These are phyloP conservation scores for Neurospora africana DNA, from an alignment of 495 filamentous ascomycete genomes.

Conservation along the genomic window DNA sequence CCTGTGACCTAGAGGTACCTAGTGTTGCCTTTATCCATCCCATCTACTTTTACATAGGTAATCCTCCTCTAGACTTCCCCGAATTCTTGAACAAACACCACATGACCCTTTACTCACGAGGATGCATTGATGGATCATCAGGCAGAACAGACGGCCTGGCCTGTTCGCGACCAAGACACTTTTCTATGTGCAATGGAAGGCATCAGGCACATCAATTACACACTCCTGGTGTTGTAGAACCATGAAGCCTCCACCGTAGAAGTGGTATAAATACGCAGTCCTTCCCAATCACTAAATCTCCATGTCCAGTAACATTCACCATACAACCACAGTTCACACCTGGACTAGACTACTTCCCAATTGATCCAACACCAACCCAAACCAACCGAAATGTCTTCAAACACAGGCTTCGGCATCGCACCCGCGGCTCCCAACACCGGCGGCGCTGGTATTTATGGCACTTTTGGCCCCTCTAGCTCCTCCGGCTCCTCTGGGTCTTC, in stretches of 20 bases:
- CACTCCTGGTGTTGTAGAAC: not conserved
- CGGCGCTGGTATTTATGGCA: not conserved
- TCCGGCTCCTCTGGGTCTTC: not conserved
- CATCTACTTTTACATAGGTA: not conserved
- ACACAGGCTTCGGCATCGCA: not conserved
- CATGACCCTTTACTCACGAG: not conserved
- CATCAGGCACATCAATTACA: not conserved
- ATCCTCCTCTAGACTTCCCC: not conserved
- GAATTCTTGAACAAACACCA: not conserved
- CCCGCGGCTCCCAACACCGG: not conserved
- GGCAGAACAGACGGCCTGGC: not conserved
- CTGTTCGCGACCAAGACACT: not conserved
- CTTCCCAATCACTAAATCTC: not conserved
- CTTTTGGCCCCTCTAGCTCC: not conserved
- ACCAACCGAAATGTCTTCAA: not conserved
- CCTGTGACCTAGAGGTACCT: not conserved
- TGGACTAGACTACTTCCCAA: not conserved
- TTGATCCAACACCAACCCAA: not conserved
- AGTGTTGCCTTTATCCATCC: not conserved
- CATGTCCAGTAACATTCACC: not conserved
- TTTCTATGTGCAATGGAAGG: not conserved
- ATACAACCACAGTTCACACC: not conserved
- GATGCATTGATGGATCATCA: not conserved
- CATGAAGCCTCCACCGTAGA: not conserved
- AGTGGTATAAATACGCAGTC: not conserved